These are phyloP conservation scores for Polyplosphaeria fusca DNA, from an alignment of 495 filamentous ascomycete genomes.

Conservation along the genomic window DNA sequence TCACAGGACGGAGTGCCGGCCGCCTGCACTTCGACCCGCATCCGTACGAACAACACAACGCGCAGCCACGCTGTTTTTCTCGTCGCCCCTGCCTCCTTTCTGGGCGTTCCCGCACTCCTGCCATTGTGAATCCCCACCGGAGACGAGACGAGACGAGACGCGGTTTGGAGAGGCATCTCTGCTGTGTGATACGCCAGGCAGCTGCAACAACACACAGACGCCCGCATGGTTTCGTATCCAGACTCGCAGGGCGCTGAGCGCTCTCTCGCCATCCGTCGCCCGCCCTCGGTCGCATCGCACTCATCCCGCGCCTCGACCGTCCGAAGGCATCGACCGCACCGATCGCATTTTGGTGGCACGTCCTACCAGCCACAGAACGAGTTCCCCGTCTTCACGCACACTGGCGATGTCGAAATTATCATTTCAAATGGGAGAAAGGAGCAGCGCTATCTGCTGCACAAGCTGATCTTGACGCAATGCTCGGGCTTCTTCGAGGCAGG, in stretches of 20 bases:
- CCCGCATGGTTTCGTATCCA: conserved; percentile 56
- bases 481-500: conserved; percentile 92
- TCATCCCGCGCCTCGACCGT: conserved; percentile 55
- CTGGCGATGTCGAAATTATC: conserved; percentile 86
- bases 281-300: conserved; percentile 61
- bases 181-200: no score
- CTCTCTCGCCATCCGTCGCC: conserved; percentile 49
- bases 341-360: conserved; percentile 73
- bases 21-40: conserved; percentile 29
- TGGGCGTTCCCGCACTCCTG: not conserved
- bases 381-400: conserved; percentile 85
- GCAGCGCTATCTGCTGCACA: conserved; percentile 79
- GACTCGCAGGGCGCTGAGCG: conserved; percentile 54
- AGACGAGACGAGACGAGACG: no score
- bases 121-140: no score
- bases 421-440: conserved; percentile 68
- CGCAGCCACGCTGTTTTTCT: conserved; percentile 30
- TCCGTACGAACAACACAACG: conserved; percentile 32
- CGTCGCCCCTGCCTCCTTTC: conserved; percentile 10
- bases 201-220: not conserved
- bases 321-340: conserved; percentile 66
- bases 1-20: no score
- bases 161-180: no score
- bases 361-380: conserved; percentile 76
- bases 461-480: conserved; percentile 78